These are phyloP conservation scores for Clausena lansium DNA, from an alignment of 345 rosid species.

Conservation along the genomic window DNA sequence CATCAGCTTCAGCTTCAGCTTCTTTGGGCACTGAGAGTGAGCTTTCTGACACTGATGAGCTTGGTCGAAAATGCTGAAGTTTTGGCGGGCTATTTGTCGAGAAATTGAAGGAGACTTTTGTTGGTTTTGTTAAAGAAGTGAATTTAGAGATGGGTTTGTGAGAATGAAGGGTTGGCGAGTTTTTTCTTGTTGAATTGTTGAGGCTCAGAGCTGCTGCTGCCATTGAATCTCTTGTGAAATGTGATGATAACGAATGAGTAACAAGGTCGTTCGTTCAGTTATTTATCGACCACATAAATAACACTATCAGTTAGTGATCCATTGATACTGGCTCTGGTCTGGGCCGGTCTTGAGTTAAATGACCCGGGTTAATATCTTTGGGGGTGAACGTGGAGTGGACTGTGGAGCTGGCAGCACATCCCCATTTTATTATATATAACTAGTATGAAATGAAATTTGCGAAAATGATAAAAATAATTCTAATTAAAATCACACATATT, in stretches of 20 bases:
- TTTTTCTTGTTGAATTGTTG: slow-evolving; percentile 62
- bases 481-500: no score
- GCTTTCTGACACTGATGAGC: slow-evolving; percentile 43
- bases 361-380: not conserved
- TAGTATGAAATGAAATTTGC: no score
- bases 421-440: no score
- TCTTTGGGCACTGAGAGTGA: slow-evolving; percentile 55
- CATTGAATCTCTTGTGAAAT: slow-evolving; percentile 14
- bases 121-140: slow-evolving; percentile 36
- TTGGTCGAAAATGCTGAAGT: slow-evolving; percentile 33
- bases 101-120: slow-evolving; percentile 26
- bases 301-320: not conserved
- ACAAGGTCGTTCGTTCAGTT: slow-evolving; percentile 26
- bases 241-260: slow-evolving; percentile 13
- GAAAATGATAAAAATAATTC: no score
- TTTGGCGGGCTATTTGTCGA: slow-evolving; percentile 25
- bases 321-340: not conserved
- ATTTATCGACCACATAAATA: slow-evolving; percentile 35
- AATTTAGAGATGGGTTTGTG: slow-evolving; percentile 34
- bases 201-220: slow-evolving; percentile 80
- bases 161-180: slow-evolving; percentile 30
- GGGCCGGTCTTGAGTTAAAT: not conserved
- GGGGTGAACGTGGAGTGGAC: no score
- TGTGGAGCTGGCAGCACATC: no score
- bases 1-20: slow-evolving; percentile 14